Evolutionary conservation across 371 early-diverging fungal species (phyloP), one percentile per base, ranked within the genome.

Genomic region (Mucor sp.): DNA sequence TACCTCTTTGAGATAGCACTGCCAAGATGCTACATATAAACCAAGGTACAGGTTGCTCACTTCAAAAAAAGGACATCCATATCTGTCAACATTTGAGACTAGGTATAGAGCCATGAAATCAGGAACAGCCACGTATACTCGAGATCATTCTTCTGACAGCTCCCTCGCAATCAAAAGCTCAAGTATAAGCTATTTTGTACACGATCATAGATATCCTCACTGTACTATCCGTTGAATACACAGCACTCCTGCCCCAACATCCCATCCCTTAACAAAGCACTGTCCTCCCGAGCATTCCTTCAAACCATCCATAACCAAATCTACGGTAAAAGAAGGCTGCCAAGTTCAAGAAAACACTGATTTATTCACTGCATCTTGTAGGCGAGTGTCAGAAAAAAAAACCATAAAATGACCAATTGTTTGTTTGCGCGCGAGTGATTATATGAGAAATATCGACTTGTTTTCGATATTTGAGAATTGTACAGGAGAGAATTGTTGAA

Each of bases 301-400:
- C 37, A 9, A 12, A 12, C 12, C 37, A 35, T 35, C 37, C 4
- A 41, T 41, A 41, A n/a, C 17, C 41, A 2, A 15, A 14, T 41
- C 41, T 41, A 17, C 41, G 17, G 15, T 4, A 41, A 17, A 14
- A n/a, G n/a, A n/a, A n/a, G n/a, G n/a, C n/a, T n/a, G n/a, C n/a
- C n/a, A n/a, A n/a, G n/a, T n/a, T n/a, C n/a, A 28, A 44, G 30
- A 44, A 32, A 61, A 61, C 61, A 61, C 47, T 47, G 19, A n/a
- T 61, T 61, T 60, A 60, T 60, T 60, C 43, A 47, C 47, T 47
- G 47, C 47, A 47, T 47, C 47, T 47, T 47, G 47, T 7, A 47
- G 21, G 47, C 21, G 47, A 21, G 47, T 47, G 47, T 47, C 47
- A 47, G 21, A 47, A 47, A 47, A 47, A 47, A 47, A 47, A 47